Percentiles rank a stretch among this genome's conserved stretches.
Evolutionary conservation across 208 protist genomes (phyloP).

Genomic region (Trichomonas gallinae): DNA sequence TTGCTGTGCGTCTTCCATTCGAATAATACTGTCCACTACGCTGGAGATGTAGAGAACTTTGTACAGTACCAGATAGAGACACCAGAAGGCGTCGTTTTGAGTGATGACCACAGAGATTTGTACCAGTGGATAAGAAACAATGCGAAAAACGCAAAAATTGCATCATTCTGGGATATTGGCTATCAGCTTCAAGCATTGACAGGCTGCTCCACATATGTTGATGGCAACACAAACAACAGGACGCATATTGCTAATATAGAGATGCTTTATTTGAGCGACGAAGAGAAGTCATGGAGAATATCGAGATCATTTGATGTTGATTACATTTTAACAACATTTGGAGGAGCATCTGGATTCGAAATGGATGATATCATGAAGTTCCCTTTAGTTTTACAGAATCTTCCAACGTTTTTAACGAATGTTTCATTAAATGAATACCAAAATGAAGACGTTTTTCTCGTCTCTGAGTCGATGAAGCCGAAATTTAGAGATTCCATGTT

Average conservation of each 20-base stretch:
- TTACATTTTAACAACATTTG: slow-evolving; percentile 85
- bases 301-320: slow-evolving; percentile 76
- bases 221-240: slow-evolving; percentile 98
- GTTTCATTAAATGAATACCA: neutral
- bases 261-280: slow-evolving; percentile 53
- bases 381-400: slow-evolving; percentile 54
- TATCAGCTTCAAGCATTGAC: slow-evolving; percentile 88
- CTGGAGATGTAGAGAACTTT: slow-evolving; percentile 59
- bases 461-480: neutral
- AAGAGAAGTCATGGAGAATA: slow-evolving; percentile 62
- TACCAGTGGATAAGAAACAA: slow-evolving; percentile 86
- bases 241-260: slow-evolving; percentile 88
- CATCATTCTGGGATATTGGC: slow-evolving; percentile 91
- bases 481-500: neutral
- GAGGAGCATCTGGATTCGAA: slow-evolving; percentile 64
- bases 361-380: slow-evolving; percentile 87
- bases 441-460: neutral
- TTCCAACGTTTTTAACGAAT: neutral
- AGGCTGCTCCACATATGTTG: slow-evolving; percentile 74
- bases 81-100: slow-evolving; percentile 55
- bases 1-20: neutral
- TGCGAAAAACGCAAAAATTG: slow-evolving; percentile 58
- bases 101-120: slow-evolving; percentile 85
- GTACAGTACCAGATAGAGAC: slow-evolving; percentile 58
- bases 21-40: slow-evolving; percentile 57